Base-by-base conservation (phyloP, 352 stramenopile genomes). In the Aphanomyces astaci region DNA sequence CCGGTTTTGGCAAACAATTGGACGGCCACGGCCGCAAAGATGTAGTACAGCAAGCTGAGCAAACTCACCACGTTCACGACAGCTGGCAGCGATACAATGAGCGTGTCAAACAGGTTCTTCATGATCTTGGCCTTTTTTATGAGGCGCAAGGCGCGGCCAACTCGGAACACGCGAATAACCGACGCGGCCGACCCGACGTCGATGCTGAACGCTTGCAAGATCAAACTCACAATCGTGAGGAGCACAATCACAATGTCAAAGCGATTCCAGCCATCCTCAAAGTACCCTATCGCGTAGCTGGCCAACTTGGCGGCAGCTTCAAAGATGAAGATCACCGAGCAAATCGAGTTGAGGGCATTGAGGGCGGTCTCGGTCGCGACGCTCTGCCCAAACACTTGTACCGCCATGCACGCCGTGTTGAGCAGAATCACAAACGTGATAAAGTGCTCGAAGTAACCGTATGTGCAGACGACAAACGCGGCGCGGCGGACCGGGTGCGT, bases 351-450 rank as follows among this genome's bases (percentile, higher is more conserved):
- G 0, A 96, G 33, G 15, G 75, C 39, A 27, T 76, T 82, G 19
- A 97, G 78, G 5, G 81, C 60, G 1, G 73, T 64, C 27, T 72
- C 70, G 60, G 94, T 87, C 5, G 74, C 36, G 0, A 77, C 79
- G 0, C 76, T 76, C 72, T 97, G 79, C 1, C 89, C 89, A 71
- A 95, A 98, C 64, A 86, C 92, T 32, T 92, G 76, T 10, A 87
- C 77, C 2, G 82, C 86, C 86, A 98, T 96, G 27, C 95, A 72
- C 11, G 96, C 68, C 4, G 85, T 96, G 74, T 97, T 98, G n/a
- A 87, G 60, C 36, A 96, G 75, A 73, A 98, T 98, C 55, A 87
- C 95, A 11, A 80, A 43, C 76, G 96, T 94, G 72, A 97, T 95
- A 30, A 84, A 76, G 79, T 82, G 84, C 66, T 97, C 90, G 59